A percentile compares a stretch with the other conserved stretches of the same genome.
Conservation (phyloP, 345 rosid species). For the Leavenworthia alabamica region DNA sequence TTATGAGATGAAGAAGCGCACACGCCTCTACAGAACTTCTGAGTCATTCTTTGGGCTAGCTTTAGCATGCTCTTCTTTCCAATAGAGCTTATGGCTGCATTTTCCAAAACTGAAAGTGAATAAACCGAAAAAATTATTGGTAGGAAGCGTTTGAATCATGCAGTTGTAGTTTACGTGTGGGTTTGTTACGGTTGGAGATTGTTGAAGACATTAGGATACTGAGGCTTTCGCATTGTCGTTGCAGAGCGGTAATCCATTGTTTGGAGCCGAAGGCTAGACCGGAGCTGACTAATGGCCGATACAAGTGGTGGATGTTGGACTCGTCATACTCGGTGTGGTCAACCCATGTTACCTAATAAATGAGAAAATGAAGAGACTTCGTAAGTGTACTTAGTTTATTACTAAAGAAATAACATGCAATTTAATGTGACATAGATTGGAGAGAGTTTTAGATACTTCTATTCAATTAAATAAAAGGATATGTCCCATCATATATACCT, state of each 20-base stretch:
- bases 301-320: constrained; percentile 57
- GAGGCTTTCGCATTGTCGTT: constrained; percentile 83
- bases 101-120: not conserved
- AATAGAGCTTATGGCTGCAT: constrained; percentile 30
- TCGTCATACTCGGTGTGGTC: constrained; percentile 93
- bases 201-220: constrained; percentile 79
- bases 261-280: constrained; percentile 92
- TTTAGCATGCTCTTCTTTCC: constrained; percentile 88
- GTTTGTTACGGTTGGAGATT: constrained; percentile 28
- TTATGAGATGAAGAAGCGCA: constrained; percentile 75
- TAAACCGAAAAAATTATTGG: not conserved
- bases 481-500: not conserved
- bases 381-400: not conserved
- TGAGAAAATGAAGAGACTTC: not conserved
- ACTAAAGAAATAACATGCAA: not conserved
- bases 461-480: too few relatives aligned
- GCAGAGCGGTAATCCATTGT: constrained; percentile 78
- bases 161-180: constrained; percentile 13
- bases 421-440: not conserved
- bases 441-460: too few relatives aligned
- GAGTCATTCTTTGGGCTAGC: constrained; percentile 86
- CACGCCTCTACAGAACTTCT: constrained; percentile 85
- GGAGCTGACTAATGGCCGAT: constrained; percentile 50
- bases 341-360: constrained; percentile 82
- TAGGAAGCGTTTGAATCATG: not conserved